Percentiles rank a stretch among this genome's conserved stretches.
These are phyloP conservation scores for Flaveria robusta DNA, from an alignment of 129 eudicot genomes.

Conservation along the genomic window DNA sequence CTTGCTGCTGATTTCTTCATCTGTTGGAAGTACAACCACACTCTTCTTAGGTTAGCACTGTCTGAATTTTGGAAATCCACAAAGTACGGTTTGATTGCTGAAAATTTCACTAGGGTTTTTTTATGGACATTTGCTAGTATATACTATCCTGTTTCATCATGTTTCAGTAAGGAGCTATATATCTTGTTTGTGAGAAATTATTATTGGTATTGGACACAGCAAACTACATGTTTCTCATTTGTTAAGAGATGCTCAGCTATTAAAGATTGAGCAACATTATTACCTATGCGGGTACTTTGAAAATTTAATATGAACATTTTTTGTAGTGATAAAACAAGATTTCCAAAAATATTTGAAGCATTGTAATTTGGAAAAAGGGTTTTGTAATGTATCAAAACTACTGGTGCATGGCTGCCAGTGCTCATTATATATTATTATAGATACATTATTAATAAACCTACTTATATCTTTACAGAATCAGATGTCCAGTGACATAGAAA, in stretches of 20 bases:
- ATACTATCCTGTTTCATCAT: neutral
- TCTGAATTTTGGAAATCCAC: no score
- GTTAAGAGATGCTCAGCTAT: neutral
- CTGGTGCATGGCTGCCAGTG: neutral
- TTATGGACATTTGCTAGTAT: no score
- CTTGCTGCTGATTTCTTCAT: no score
- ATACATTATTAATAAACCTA: neutral
- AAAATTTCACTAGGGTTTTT: neutral
- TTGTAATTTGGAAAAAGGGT: neutral
- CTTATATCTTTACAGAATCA: neutral
- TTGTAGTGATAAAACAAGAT: neutral
- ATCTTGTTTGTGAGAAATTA: neutral
- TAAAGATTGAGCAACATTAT: neutral
- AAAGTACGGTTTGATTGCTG: neutral
- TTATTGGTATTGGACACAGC: neutral
- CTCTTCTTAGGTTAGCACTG: no score
- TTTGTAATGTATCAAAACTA: neutral
- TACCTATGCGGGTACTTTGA: neutral
- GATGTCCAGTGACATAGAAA: constrained; percentile 64
- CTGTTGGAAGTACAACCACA: no score
- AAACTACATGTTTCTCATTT: neutral
- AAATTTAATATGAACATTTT: neutral
- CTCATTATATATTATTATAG: neutral
- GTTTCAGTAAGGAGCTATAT: neutral
- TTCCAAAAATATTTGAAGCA: neutral